phyloP scores from a whole-genome alignment of 257 asterid genomes.

The Craterostigma plantagineum region DNA sequence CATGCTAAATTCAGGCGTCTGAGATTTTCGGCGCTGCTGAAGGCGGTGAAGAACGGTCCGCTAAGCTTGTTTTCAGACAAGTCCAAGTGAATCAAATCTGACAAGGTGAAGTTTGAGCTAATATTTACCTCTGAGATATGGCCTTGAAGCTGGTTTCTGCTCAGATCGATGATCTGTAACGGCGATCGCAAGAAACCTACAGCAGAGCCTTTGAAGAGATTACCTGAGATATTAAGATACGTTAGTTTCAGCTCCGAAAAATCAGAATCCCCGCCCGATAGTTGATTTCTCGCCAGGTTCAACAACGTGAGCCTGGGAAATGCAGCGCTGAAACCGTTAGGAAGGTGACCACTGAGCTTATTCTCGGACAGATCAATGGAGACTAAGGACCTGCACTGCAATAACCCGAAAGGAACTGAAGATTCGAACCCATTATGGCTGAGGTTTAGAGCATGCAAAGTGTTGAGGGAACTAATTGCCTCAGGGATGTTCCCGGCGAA shows the following conservation, averaged over 20 bases:
- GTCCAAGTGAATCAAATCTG: constrained; percentile 55
- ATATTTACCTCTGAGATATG: constrained; percentile 63
- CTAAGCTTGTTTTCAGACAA: constrained; percentile 64
- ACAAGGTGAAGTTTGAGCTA: constrained; percentile 38
- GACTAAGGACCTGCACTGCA: constrained; percentile 37
- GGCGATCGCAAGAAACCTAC: constrained; percentile 39
- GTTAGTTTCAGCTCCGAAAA: constrained; percentile 34
- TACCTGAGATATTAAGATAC: constrained; percentile 63
- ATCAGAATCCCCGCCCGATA: constrained; percentile 51
- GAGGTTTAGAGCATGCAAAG: constrained; percentile 42
- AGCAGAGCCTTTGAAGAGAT: constrained; percentile 57
- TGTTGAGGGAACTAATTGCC: constrained; percentile 42
- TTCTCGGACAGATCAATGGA: constrained; percentile 55
- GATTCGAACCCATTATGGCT: constrained; percentile 44
- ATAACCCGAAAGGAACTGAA: constrained; percentile 36
- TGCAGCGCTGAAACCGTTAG: constrained; percentile 42
- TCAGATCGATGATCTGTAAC: constrained; percentile 69
- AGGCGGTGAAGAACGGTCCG: constrained; percentile 30
- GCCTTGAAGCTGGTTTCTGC: constrained; percentile 80
- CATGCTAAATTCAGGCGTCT: constrained; percentile 63
- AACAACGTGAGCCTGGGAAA: constrained; percentile 38
- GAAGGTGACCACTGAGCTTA: constrained; percentile 38
- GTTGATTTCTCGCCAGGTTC: constrained; percentile 45
- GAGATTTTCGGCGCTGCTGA: constrained; percentile 33
- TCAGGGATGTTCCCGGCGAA: constrained; percentile 71